Conservation (phyloP, 2,329 filamentous ascomycete genomes). For the Lecanicillium sp. region DNA sequence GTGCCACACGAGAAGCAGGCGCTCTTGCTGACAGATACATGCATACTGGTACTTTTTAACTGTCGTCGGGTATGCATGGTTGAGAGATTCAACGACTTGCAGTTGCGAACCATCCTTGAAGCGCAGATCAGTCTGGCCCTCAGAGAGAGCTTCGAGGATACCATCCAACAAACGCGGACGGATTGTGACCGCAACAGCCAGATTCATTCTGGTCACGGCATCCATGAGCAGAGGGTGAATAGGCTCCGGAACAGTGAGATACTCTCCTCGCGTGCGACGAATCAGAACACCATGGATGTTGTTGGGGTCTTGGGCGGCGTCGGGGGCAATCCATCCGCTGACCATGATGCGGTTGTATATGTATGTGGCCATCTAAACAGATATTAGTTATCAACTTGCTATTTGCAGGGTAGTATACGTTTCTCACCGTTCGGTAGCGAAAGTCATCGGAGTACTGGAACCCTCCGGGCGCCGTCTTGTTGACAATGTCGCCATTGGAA, state of each 20-base stretch:
- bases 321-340: slow-evolving; percentile 25
- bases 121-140: slow-evolving; percentile 36
- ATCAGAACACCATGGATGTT: slow-evolving; percentile 32
- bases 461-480: neutral
- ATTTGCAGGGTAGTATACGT: neutral
- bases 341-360: slow-evolving; percentile 24
- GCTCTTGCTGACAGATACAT: slow-evolving; percentile 36
- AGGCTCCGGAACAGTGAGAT: slow-evolving; percentile 34
- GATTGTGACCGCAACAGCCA: slow-evolving; percentile 43
- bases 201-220: slow-evolving; percentile 39
- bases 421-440: slow-evolving; percentile 26
- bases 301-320: slow-evolving; percentile 15
- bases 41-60: slow-evolving; percentile 38
- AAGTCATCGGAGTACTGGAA: slow-evolving; percentile 24
- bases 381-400: neutral
- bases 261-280: slow-evolving; percentile 33
- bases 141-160: slow-evolving; percentile 35
- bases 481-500: neutral
- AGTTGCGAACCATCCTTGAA: slow-evolving; percentile 37
- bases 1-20: slow-evolving; percentile 38
- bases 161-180: slow-evolving; percentile 40
- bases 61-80: slow-evolving; percentile 30
- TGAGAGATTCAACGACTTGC: slow-evolving; percentile 39
- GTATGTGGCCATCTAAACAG: slow-evolving; percentile 26
- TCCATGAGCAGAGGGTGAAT: slow-evolving; percentile 32